These are phyloP conservation scores for Fusarium virguliforme DNA, from an alignment of 2,329 filamentous ascomycete species.

Conservation along the genomic window DNA sequence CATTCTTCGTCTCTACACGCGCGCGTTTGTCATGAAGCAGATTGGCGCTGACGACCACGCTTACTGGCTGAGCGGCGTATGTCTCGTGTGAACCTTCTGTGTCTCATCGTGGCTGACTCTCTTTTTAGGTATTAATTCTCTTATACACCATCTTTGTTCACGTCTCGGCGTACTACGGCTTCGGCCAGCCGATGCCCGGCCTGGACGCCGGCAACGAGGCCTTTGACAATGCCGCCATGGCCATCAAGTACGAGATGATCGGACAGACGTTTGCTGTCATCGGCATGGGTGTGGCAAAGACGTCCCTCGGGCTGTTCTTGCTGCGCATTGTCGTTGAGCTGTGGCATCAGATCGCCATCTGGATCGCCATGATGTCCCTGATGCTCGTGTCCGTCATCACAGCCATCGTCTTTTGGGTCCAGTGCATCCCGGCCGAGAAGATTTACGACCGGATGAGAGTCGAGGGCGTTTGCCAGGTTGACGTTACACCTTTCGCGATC, in stretches of 20 bases:
- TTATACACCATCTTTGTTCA: constrained; percentile 54
- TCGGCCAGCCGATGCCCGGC: constrained; percentile 51
- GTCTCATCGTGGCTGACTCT: not conserved
- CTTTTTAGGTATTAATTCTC: constrained; percentile 46
- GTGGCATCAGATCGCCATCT: constrained; percentile 56
- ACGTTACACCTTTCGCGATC: constrained; percentile 26
- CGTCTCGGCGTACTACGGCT: constrained; percentile 54
- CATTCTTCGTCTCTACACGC: constrained; percentile 57
- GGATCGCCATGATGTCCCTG: constrained; percentile 46
- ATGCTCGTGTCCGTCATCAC: constrained; percentile 21
- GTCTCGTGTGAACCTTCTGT: not conserved
- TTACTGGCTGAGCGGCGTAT: constrained; percentile 45
- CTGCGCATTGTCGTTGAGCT: constrained; percentile 54
- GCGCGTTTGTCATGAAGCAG: constrained; percentile 47
- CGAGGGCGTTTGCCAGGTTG: constrained; percentile 22
- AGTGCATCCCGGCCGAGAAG: constrained; percentile 35
- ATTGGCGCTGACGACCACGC: constrained; percentile 56
- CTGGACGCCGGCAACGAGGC: constrained; percentile 33
- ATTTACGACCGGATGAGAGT: constrained; percentile 25
- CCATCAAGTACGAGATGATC: constrained; percentile 52
- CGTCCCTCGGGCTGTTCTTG: constrained; percentile 58
- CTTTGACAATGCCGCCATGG: constrained; percentile 41
- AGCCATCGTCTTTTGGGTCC: constrained; percentile 26
- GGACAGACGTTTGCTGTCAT: constrained; percentile 57
- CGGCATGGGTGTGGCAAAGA: constrained; percentile 59